A percentile compares a stretch with the other conserved stretches of the same genome.
Conservation (phyloP, 176 grass and related monocot genomes). For the Musa itinerans region DNA sequence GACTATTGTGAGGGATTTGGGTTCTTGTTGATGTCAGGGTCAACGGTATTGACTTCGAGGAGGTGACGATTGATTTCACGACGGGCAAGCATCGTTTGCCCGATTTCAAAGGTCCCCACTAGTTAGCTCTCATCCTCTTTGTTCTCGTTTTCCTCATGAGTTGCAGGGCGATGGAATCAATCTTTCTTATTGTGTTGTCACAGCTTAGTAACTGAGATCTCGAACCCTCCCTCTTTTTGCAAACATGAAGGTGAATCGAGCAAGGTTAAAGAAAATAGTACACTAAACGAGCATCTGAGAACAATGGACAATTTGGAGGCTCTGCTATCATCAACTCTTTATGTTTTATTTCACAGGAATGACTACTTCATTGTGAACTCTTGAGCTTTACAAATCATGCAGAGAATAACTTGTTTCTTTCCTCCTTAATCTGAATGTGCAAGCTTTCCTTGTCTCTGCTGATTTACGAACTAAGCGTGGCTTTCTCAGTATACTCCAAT, state of each 20-base stretch:
- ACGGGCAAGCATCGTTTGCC: slow-evolving; percentile 43
- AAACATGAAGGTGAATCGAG: not conserved
- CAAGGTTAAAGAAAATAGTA: not conserved
- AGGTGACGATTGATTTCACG: slow-evolving; percentile 54
- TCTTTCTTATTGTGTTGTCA: not conserved
- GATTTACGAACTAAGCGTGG: not conserved
- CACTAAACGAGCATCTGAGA: not conserved
- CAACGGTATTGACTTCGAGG: slow-evolving; percentile 71
- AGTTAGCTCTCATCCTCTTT: not conserved
- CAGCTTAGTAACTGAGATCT: not conserved
- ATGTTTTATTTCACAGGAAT: not conserved
- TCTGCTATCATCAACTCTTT: not conserved
- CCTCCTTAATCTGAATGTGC: not conserved
- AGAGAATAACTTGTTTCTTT: not conserved
- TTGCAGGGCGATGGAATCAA: not conserved
- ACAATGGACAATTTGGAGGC: not conserved
- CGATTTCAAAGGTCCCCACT: slow-evolving; percentile 44
- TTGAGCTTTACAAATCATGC: not conserved
- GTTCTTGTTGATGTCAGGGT: slow-evolving; percentile 22
- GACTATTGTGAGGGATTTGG: slow-evolving; percentile 6
- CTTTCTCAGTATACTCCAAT: not conserved
- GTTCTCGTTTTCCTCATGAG: not conserved
- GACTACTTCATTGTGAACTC: not conserved
- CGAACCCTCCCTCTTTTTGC: not conserved
- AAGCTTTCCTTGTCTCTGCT: not conserved